Evolutionary conservation across 306 rosid genomes (phyloP).

Genomic region (Sphenostylis stenocarpa): DNA sequence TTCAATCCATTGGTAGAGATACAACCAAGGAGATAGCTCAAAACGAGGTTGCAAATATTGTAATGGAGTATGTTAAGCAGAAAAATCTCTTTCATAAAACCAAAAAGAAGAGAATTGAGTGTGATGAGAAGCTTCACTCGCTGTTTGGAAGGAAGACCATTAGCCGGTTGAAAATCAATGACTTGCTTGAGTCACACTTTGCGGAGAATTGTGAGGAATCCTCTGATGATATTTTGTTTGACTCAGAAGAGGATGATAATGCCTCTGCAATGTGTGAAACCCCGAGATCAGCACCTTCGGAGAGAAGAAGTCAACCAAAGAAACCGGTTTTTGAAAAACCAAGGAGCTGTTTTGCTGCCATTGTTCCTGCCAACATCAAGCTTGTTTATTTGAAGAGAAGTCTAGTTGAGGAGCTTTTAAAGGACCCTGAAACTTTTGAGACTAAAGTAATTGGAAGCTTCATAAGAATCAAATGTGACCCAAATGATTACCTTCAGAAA

Average conservation of each 20-base stretch:
- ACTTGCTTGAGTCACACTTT: slow-evolving; percentile 66
- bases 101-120: slow-evolving; percentile 63
- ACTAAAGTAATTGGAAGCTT: slow-evolving; percentile 74
- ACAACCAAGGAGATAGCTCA: slow-evolving; percentile 51
- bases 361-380: slow-evolving; percentile 61
- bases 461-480: slow-evolving; percentile 73
- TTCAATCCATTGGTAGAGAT: slow-evolving; percentile 63
- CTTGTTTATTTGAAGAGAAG: slow-evolving; percentile 68
- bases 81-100: slow-evolving; percentile 50
- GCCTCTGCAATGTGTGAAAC: slow-evolving; percentile 13
- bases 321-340: slow-evolving; percentile 39
- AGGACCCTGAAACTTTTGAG: slow-evolving; percentile 56
- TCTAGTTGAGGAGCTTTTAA: slow-evolving; percentile 59
- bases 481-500: slow-evolving; percentile 79
- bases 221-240: slow-evolving; percentile 35
- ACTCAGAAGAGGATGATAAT: slow-evolving; percentile 47
- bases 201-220: slow-evolving; percentile 50
- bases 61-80: slow-evolving; percentile 54
- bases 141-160: slow-evolving; percentile 73
- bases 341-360: slow-evolving; percentile 68
- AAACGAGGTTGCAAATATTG: slow-evolving; percentile 49
- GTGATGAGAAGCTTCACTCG: slow-evolving; percentile 58
- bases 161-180: slow-evolving; percentile 54
- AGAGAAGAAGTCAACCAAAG: slow-evolving; percentile 37
- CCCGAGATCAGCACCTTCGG: slow-evolving; percentile 16